These are phyloP conservation scores for Acrodontium crateriforme DNA, from an alignment of 2,329 filamentous ascomycete species.

Conservation along the genomic window DNA sequence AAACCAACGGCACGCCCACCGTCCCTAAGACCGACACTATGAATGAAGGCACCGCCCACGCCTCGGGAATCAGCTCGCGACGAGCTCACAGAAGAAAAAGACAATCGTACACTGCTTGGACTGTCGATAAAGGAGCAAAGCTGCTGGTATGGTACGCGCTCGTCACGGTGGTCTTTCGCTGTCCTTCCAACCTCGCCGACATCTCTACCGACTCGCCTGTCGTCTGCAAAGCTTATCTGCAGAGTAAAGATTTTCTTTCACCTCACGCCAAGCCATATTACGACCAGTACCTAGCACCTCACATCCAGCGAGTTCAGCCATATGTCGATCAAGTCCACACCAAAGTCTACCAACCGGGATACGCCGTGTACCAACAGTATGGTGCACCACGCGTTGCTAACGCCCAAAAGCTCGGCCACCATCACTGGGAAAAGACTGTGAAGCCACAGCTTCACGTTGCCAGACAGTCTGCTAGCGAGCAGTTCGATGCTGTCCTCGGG, in stretches of 20 bases:
- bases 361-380: slow-evolving; percentile 50
- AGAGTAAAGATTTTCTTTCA: slow-evolving; percentile 50
- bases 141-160: slow-evolving; percentile 77
- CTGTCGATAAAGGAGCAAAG: slow-evolving; percentile 27
- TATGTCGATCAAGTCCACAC: slow-evolving; percentile 49
- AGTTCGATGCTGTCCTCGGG: slow-evolving; percentile 58
- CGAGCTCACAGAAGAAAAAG: too few species aligned
- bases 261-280: slow-evolving; percentile 82
- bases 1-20: neutral
- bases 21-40: slow-evolving; percentile 10
- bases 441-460: slow-evolving; percentile 60
- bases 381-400: slow-evolving; percentile 59
- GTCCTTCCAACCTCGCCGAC: slow-evolving; percentile 54
- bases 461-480: slow-evolving; percentile 43
- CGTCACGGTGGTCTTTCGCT: slow-evolving; percentile 66
- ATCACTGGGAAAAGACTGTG: slow-evolving; percentile 66
- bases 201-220: slow-evolving; percentile 57
- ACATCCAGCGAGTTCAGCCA: slow-evolving; percentile 61
- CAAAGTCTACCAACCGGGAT: slow-evolving; percentile 53
- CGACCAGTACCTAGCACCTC: slow-evolving; percentile 66
- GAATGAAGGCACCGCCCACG: slow-evolving; percentile 1
- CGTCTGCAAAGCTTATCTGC: slow-evolving; percentile 69
- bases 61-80: too few species aligned
- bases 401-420: slow-evolving; percentile 49
- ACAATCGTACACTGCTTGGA: slow-evolving; percentile 13